Evolutionary conservation across 257 asterid species (phyloP).

Genomic region (Solanum pimpinellifolium): DNA sequence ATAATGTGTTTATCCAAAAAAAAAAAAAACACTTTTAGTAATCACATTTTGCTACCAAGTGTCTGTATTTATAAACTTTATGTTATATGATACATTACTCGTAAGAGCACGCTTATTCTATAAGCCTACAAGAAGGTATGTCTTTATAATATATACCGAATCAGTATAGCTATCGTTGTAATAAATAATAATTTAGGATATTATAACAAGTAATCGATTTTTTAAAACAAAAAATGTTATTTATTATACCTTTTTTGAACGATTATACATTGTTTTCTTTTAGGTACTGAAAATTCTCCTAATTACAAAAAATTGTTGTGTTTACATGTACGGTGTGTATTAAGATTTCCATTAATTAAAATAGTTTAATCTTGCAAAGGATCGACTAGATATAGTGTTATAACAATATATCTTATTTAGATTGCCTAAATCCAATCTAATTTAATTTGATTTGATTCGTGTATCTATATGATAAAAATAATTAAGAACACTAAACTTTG

Average conservation of each 20-base stretch:
- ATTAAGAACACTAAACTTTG: background rate
- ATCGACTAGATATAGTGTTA: background rate
- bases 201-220: background rate
- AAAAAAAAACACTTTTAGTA: background rate
- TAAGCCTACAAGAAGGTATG: background rate
- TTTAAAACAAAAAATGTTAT: background rate
- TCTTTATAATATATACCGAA: too few species aligned
- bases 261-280: background rate
- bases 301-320: too few species aligned
- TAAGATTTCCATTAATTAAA: too few species aligned
- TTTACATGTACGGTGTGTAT: too few species aligned
- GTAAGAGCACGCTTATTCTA: too few species aligned
- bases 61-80: background rate
- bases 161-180: background rate
- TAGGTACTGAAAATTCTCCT: background rate
- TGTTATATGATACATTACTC: background rate
- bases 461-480: background rate
- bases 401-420: background rate
- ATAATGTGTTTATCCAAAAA: background rate
- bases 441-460: background rate
- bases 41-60: background rate
- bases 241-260: background rate
- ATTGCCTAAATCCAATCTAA: background rate
- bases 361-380: background rate
- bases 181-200: too few species aligned